Evolutionary conservation across 1,139 yeast species (phyloP), one percentile per base, ranked within the genome.

Genomic region (Pichia cactophila): DNA sequence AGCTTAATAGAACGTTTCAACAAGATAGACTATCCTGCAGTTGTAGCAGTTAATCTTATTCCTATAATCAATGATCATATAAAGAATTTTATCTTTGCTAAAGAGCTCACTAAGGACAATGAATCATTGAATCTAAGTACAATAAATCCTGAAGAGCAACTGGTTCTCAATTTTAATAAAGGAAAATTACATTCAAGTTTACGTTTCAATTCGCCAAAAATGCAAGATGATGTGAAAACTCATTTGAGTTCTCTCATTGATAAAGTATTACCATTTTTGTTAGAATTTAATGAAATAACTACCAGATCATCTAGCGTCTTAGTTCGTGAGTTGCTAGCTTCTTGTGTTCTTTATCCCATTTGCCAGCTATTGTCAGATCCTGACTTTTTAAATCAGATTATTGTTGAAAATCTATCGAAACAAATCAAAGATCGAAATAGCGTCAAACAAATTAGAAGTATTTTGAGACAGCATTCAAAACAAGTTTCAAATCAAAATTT

Each of bases 51-150:
- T 17, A 74, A 73, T 44, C 46, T 86, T 0, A 51, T 86, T 5
- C 96, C 96, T 0, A 60, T 82, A 1, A 26, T 88, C 1, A 82
- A 86, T 2, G 79, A 76, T 17, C 96, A 89, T 61, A 75, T 83
- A 52, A 67, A 70, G 8, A 69, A 71, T 11, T 86, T 74, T 59
- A 67, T 75, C 2, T 59, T 63, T 7, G 87, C 95, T 0, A 82
- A 77, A 48, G 79, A 74, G 17, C 50, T 65, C 0, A 73, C 74
- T 0, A 61, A 51, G 20, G 55, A 54, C 28, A 63, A 53, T 44
- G 37, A 43, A 8, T 43, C 39, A 26, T 43, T 40, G 4, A 5
- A 43, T 1, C 36, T 47, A 43, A 45, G 44, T 56, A 35, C 37
- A 62, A 56, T 53, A 68, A 49, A 70, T 72, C 5, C 73, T 38